A percentile compares a stretch with the other conserved stretches of the same genome.
Conservation (phyloP, 192 early-diverging fungal species). For the Linnemannia schmuckeri region DNA sequence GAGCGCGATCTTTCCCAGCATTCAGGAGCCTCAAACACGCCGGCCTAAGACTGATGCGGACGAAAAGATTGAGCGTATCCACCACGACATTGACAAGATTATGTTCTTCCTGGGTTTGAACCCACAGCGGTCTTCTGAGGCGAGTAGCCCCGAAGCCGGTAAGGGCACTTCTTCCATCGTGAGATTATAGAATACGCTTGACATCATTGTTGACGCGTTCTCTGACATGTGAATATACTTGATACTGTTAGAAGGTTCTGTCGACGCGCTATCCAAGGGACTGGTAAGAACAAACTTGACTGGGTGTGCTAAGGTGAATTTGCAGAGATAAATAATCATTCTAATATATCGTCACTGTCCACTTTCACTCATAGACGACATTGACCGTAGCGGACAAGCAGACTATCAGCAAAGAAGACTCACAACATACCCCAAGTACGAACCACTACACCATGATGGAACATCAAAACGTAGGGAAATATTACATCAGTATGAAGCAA, state of each 20-base stretch:
- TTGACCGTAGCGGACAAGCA: slow-evolving; percentile 22
- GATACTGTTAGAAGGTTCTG: background rate
- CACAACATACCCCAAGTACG: slow-evolving; percentile 42
- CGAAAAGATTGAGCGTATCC: slow-evolving; percentile 81
- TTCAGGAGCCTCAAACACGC: slow-evolving; percentile 10
- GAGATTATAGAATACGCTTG: background rate
- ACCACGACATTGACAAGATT: slow-evolving; percentile 81
- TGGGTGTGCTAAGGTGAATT: too few relatives aligned
- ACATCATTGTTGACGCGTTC: background rate
- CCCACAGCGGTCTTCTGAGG: background rate
- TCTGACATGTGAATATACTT: background rate
- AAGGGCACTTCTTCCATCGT: background rate
- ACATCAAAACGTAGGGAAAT: background rate
- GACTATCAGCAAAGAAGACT: slow-evolving; percentile 9
- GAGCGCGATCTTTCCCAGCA: slow-evolving; percentile 21
- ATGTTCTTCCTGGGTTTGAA: slow-evolving; percentile 67
- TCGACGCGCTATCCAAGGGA: background rate
- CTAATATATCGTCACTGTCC: background rate
- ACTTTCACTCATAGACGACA: background rate
- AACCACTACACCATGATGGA: background rate
- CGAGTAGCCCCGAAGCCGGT: background rate
- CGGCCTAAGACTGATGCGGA: slow-evolving; percentile 70
- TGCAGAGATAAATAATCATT: background rate
- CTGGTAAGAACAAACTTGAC: background rate
- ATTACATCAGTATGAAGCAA: background rate